A percentile compares a stretch with the other conserved stretches of the same genome.
These are phyloP conservation scores for Sarocladium oryzae DNA, from an alignment of 2,329 filamentous ascomycete species.

Conservation along the genomic window DNA sequence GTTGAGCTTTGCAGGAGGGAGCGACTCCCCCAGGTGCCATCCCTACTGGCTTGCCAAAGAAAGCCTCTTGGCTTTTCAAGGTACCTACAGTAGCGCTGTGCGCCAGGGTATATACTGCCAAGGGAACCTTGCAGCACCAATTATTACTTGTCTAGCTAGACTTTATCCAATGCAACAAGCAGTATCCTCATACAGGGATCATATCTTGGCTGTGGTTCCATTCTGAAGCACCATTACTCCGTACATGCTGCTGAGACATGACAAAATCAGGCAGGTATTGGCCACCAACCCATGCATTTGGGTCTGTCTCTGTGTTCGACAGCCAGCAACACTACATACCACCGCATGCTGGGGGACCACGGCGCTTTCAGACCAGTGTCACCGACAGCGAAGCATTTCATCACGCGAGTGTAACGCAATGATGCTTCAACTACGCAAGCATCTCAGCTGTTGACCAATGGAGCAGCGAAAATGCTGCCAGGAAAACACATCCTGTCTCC, in stretches of 20 bases:
- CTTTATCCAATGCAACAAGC: background rate
- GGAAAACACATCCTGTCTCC: background rate
- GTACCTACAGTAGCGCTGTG: slow-evolving; percentile 8
- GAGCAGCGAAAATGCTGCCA: background rate
- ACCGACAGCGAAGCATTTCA: background rate
- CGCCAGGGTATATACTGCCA: background rate
- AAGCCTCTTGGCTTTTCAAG: slow-evolving; percentile 2
- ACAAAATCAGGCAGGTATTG: background rate
- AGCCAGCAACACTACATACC: too few species aligned
- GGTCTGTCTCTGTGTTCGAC: too few species aligned
- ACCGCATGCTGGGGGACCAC: too few species aligned
- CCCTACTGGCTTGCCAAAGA: background rate
- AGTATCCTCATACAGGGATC: background rate
- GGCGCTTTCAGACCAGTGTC: too few species aligned
- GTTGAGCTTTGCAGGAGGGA: too few species aligned
- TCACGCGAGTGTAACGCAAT: too few species aligned
- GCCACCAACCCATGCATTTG: too few species aligned
- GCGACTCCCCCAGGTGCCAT: too few species aligned
- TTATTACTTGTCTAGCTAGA: background rate
- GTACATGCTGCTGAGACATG: background rate
- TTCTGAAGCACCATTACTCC: background rate
- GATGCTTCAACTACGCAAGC: background rate
- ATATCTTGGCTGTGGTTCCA: background rate
- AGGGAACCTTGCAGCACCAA: slow-evolving; percentile 7
- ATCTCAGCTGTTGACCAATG: background rate